Conservation (phyloP, 176 grass and related monocot genomes). For the Pharus latifolius region DNA sequence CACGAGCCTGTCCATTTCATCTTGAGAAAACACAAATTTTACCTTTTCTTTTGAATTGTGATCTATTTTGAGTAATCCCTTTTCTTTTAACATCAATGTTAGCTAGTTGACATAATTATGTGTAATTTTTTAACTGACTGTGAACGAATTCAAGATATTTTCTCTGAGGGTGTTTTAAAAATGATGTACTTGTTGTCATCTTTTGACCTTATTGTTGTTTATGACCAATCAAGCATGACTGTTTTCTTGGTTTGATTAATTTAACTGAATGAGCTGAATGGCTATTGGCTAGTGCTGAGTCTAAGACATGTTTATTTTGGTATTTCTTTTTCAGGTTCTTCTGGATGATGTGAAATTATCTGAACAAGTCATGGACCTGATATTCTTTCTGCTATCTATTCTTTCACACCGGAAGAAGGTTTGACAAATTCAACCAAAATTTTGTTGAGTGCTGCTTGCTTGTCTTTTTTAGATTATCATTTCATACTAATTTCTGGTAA, state of each 20-base stretch:
- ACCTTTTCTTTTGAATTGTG: not conserved
- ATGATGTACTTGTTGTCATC: not conserved
- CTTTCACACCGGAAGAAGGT: constrained; percentile 81
- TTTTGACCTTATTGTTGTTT: not conserved
- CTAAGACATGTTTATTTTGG: constrained; percentile 7
- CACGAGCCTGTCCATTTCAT: not conserved
- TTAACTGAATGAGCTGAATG: constrained; percentile 2
- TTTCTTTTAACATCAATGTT: not conserved
- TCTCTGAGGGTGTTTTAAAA: not conserved
- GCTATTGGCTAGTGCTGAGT: not conserved
- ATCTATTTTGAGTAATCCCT: not conserved
- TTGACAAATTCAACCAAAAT: constrained; percentile 12
- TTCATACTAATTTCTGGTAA: constrained; percentile 38
- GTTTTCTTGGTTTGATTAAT: not conserved
- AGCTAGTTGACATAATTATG: not conserved
- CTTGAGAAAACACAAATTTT: not conserved
- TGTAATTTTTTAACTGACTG: not conserved
- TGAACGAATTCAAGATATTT: not conserved
- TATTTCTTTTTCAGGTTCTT: constrained; percentile 46
- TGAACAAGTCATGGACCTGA: constrained; percentile 90
- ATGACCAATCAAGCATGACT: not conserved
- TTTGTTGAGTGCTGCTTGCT: not conserved
- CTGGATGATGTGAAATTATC: constrained; percentile 85
- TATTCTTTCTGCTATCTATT: constrained; percentile 66
- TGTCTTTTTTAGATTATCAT: not conserved